Evolutionary conservation across 2,329 filamentous ascomycete species (phyloP), one percentile per base, ranked within the genome.

Genomic region (Dactylella cylindrospora): DNA sequence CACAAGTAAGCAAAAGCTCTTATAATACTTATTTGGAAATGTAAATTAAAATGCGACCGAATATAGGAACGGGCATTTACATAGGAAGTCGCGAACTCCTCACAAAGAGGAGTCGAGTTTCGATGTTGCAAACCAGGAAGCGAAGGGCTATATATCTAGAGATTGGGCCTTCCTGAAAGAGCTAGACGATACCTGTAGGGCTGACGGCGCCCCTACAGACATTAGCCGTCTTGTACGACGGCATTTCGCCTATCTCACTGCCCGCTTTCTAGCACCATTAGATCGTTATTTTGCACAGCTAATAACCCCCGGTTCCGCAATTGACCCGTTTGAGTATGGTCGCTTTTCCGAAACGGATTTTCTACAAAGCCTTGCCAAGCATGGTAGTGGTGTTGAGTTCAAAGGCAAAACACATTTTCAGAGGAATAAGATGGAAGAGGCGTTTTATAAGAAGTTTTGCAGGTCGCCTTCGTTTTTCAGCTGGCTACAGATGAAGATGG

Each of bases 401-500:
- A 69, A 69, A 40, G 68, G 68, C 9, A 69, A 69, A 47, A 69
- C 68, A 1, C 64, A 65, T 35, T 69, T 66, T 40, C 62, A 67
- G 40, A 54, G 68, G 15, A 59, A 67, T 20, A 64, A 66, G 19
- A 51, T 65, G 26, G 67, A 68, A 9, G 68, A 69, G 49, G 31
- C 66, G 8, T 69, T 69, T 61, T 69, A 69, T 39, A 65, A 66
- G 32, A 68, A 66, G 44, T 69, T 69, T 52, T 68, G 66, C 39
- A 66, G 66, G 38, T 68, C 65, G 23, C 67, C 67, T 20, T 65
- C 66, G 6, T 69, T 69, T 46, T 68, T 67, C 44, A 67, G 65
- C 29, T 69, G 67, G 67, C 22, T 69, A 32, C 66, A 69, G 49
- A 69, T 69, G 68, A 69, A 68, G 35, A 67, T 69, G 41, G 54